These are phyloP conservation scores for Allomyces macrogynus DNA, from an alignment of 192 early-diverging fungal genomes.

Conservation along the genomic window DNA sequence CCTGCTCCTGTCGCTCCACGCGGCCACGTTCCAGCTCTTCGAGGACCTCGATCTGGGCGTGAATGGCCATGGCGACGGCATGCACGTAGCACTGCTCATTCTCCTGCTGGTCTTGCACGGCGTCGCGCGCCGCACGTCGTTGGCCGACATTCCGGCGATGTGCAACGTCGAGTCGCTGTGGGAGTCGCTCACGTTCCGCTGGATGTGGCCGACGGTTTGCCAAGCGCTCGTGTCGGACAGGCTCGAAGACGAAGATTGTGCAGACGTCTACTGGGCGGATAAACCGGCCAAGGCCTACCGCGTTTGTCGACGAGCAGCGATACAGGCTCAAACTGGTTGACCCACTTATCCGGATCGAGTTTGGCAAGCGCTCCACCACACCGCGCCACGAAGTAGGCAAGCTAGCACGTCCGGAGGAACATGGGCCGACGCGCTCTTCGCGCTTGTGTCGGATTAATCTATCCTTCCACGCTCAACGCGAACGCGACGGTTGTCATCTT, in stretches of 20 bases:
- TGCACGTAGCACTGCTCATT: background rate
- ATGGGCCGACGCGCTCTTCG: too few relatives aligned
- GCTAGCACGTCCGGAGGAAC: too few relatives aligned
- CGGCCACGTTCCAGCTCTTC: background rate
- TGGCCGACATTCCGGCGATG: background rate
- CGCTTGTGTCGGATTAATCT: too few relatives aligned
- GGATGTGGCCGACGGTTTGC: background rate
- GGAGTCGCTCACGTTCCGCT: background rate
- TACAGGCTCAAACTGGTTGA: too few relatives aligned
- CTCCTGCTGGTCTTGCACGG: background rate
- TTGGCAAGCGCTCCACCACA: too few relatives aligned
- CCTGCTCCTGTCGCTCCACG: background rate
- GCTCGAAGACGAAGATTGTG: background rate
- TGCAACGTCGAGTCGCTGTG: background rate
- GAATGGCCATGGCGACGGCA: background rate
- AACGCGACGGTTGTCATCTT: too few relatives aligned
- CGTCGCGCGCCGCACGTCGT: background rate
- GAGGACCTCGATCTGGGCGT: background rate
- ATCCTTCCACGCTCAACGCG: too few relatives aligned
- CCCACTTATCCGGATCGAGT: too few relatives aligned
- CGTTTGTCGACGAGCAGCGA: too few relatives aligned
- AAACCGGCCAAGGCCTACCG: background rate
- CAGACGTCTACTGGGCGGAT: background rate
- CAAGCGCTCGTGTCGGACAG: background rate
- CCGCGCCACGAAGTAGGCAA: too few relatives aligned